These are phyloP conservation scores for Colletotrichum scovillei DNA, from an alignment of 2,329 filamentous ascomycete species.

Conservation along the genomic window DNA sequence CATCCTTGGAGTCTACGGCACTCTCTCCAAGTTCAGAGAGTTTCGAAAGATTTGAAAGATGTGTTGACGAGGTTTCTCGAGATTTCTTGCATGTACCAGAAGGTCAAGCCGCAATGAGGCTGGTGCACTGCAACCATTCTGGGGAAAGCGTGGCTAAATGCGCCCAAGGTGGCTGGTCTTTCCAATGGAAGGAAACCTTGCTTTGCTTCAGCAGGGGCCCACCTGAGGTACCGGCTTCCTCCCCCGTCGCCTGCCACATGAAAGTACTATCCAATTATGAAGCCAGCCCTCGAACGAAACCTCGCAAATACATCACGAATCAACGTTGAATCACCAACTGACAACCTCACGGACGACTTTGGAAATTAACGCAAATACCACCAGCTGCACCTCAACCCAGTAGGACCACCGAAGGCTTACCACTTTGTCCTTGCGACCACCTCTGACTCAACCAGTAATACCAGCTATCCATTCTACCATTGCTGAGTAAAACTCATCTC, in stretches of 20 bases:
- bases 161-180: not conserved
- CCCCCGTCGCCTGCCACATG: slow-evolving; percentile 5
- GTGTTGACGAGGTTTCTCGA: not conserved
- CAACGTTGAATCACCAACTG: slow-evolving; percentile 4
- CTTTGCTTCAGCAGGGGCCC: slow-evolving; percentile 4
- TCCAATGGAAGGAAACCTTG: not conserved
- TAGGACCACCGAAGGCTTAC: not conserved
- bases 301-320: slow-evolving; percentile 22
- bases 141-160: not conserved
- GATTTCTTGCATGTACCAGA: not conserved
- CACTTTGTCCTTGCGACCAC: not conserved
- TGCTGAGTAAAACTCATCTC: slow-evolving; percentile 5
- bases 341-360: not conserved
- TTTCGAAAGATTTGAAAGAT: not conserved
- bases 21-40: not conserved
- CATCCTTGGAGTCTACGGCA: not conserved
- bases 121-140: not conserved
- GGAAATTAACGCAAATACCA: not conserved
- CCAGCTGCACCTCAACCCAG: not conserved
- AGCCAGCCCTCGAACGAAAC: slow-evolving; percentile 6
- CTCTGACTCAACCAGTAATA: not conserved
- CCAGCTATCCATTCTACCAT: not conserved
- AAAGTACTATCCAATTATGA: slow-evolving; percentile 19
- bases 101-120: slow-evolving; percentile 6
- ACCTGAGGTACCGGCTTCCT: slow-evolving; percentile 2